Base-by-base conservation (phyloP, 2,329 filamentous ascomycete genomes). In the Fusarium subtropicale region DNA sequence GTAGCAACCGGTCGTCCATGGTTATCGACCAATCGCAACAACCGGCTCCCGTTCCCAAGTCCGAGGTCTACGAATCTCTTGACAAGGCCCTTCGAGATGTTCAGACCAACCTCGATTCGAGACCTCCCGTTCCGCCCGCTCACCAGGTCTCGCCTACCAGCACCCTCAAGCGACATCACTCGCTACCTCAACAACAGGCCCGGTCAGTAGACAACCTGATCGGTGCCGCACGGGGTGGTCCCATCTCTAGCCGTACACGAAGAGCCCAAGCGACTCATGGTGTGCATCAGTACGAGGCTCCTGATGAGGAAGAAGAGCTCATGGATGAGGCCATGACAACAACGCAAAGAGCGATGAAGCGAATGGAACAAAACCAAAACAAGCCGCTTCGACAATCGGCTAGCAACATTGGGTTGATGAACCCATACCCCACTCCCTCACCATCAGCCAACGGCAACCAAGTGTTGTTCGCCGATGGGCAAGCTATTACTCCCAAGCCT, bases 271-370 rank as follows among this genome's bases (percentile, higher is more conserved):
- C 92, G 16, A 76, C 77, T 7, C 91, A 93, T 66, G 91, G 92
- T 7, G 89, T 92, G 50, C 91, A 92, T 74, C 91, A 93, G 66
- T 97, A 98, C 77, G 96, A 99, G 76, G 94, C 94, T 0, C 93
- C 96, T 2, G 94, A 97, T 74, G 96, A 99, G 79, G 95, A 98
- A 76, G 96, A 99, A 63, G 96, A 99, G 80, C 86, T 99, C 12
- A 85, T 98, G 12, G 94, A 97, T 72, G 96, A 99, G 80, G 94
- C 90, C 22, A 84, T 97, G 42, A 87, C 90, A 50, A 93, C 92
- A 8, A 92, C 94, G 0, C 90, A 91, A 74, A 88, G 88, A 65
- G 92, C 90, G 10, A 91, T 92, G 75, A 91, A 88, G 76, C 89
- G 89, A 12, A 84, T 97, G 64, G 92, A 86, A 76, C 86, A 81